Evolutionary conservation across 176 grass and related monocot species (phyloP), one percentile per base, ranked within the genome.

Genomic region (Oryza coarctata): DNA sequence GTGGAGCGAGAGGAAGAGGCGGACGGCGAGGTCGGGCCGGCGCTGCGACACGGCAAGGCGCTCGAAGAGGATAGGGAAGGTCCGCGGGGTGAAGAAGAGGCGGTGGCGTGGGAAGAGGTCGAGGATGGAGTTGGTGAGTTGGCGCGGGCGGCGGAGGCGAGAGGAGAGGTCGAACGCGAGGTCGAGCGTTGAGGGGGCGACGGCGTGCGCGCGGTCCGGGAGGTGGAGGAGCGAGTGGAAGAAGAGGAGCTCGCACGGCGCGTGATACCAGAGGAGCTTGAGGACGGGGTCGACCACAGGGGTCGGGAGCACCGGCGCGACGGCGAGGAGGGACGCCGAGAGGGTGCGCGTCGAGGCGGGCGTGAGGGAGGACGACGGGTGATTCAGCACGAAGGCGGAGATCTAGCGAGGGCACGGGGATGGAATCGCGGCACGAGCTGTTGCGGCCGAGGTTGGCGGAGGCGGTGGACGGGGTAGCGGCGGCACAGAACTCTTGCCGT

Each of bases 1-100:
- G 84, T 90, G 95, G 75, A 95, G 87, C 62, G 96, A 91, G 50
- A 98, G 85, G 84, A 98, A 95, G 83, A 94, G 78, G 22, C 96
- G 75, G 70, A 95, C 82, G 68, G 96, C 92, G 82, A 65, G 79
- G 63, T 98, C 90, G n/a, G 93, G 93, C 31, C 90, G 88, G 52
- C 90, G 92, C 63, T 82, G 83, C n/a, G 93, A 91, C 26, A 52
- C 68, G 4, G 83, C 81, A 11, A 91, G 85, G 40, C 90, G 86
- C 81, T 94, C 90, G 76, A 91, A 83, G 66, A 98, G 84, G 81
- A 90, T 92, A 14, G 90, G 81, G 86, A 94, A 94, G 38, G 92
- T 98, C 70, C 92, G 92, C 26, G 87, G 86, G 25, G 87, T 92
- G 82, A 86, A 92, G 28, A 88, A 78, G 47, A 98, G 76, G 36